Evolutionary conservation across 768 basidiomycete species (phyloP).

Genomic region (Leccinum barrowsii): DNA sequence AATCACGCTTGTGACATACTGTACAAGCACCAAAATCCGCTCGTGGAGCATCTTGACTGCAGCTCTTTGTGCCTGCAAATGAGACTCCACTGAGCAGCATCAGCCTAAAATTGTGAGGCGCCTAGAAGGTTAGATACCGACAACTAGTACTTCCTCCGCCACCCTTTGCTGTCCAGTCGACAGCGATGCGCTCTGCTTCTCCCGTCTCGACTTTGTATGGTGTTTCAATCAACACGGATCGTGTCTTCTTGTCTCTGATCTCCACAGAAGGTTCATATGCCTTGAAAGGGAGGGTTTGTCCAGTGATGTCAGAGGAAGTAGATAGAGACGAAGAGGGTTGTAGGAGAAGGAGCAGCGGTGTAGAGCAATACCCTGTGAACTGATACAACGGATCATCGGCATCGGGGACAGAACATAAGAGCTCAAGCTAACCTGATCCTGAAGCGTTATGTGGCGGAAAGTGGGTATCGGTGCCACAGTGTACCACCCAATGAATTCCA

Average conservation of each 20-base stretch:
- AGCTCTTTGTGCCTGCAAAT: constrained; percentile 87
- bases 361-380: constrained; percentile 84
- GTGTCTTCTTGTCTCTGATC: constrained; percentile 72
- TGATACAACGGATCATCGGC: constrained; percentile 29
- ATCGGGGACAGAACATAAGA: neutral
- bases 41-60: constrained; percentile 97
- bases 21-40: constrained; percentile 79
- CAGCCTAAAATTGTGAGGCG: neutral
- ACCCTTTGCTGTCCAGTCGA: constrained; percentile 90
- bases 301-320: constrained; percentile 48
- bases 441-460: constrained; percentile 71
- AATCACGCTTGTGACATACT: constrained; percentile 77
- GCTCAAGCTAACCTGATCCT: constrained; percentile 64
- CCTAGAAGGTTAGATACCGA: constrained; percentile 37
- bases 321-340: constrained; percentile 51
- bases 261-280: constrained; percentile 93
- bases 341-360: constrained; percentile 81
- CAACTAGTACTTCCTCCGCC: constrained; percentile 79
- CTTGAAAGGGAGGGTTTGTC: constrained; percentile 81
- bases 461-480: constrained; percentile 77
- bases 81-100: constrained; percentile 69
- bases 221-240: constrained; percentile 80
- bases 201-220: constrained; percentile 92
- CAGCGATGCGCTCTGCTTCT: constrained; percentile 97
- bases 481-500: constrained; percentile 99